Conservation (phyloP, 2,329 filamentous ascomycete species). For the Coniochaeta ligniaria region DNA sequence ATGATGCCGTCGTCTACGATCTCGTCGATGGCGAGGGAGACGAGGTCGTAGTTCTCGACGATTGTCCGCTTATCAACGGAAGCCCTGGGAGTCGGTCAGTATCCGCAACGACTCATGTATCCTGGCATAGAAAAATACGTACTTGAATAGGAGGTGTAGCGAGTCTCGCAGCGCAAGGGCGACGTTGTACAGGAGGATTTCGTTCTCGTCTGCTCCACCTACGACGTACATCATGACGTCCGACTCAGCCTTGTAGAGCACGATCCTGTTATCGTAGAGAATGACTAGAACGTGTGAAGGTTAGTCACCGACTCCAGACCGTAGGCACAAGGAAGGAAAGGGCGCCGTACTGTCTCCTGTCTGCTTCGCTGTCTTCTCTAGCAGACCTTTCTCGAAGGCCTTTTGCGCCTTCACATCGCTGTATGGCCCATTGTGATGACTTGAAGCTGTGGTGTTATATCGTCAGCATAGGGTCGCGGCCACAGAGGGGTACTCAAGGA, state of each 20-base stretch:
- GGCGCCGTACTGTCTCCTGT: conserved; percentile 61
- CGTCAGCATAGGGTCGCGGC: conserved; percentile 19
- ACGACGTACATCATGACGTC: conserved; percentile 96
- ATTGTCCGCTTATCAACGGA: conserved; percentile 96
- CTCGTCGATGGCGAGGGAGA: conserved; percentile 90
- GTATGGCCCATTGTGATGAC: conserved; percentile 54
- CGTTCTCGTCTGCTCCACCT: conserved; percentile 87
- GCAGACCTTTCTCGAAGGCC: conserved; percentile 89
- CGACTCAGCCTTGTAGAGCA: conserved; percentile 96
- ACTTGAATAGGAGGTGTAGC: conserved; percentile 90
- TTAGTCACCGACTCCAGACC: background rate
- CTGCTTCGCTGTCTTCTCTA: conserved; percentile 95
- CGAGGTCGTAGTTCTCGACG: conserved; percentile 96
- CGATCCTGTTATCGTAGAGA: conserved; percentile 91
- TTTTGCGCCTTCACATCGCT: conserved; percentile 88
- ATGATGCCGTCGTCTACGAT: conserved; percentile 94
- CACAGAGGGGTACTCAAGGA: conserved; percentile 8
- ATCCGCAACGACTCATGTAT: background rate
- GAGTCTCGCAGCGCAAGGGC: conserved; percentile 86
- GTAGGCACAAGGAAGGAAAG: background rate
- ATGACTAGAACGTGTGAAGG: conserved; percentile 47
- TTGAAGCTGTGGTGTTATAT: conserved; percentile 44
- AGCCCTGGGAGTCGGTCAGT: conserved; percentile 50
- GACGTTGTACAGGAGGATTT: conserved; percentile 92
- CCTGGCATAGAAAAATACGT: conserved; percentile 20